These are phyloP conservation scores for Chlorella vulgaris DNA, from an alignment of 139 green algal species.

Conservation along the genomic window DNA sequence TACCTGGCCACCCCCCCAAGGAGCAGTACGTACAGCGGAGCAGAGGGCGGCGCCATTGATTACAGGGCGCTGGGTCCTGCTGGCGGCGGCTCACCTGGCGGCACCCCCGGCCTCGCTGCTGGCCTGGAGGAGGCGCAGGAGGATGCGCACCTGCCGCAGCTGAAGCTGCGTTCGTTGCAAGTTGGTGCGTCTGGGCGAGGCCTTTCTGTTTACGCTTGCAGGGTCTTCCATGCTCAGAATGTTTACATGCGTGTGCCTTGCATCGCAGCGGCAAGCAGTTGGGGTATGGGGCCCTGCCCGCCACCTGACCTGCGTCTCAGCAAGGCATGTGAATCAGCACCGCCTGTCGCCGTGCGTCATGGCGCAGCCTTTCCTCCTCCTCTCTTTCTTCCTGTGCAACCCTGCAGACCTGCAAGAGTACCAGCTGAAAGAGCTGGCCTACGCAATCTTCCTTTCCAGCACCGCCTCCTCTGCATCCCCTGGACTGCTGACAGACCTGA, in stretches of 20 bases:
- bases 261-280: too few relatives aligned
- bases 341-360: too few relatives aligned
- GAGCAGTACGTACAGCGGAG: background rate
- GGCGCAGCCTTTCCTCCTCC: background rate
- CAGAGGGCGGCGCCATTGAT: background rate
- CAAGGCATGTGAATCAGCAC: too few relatives aligned
- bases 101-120: background rate
- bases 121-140: too few relatives aligned
- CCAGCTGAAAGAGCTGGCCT: conserved; percentile 56
- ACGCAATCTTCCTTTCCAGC: conserved; percentile 45
- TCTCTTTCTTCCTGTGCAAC: conserved; percentile 3
- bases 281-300: too few relatives aligned
- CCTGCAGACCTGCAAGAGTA: conserved; percentile 49
- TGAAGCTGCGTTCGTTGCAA: conserved; percentile 22
- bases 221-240: background rate
- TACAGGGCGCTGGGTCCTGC: conserved; percentile 3
- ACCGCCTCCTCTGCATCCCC: conserved; percentile 15
- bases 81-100: background rate
- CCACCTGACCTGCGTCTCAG: too few relatives aligned
- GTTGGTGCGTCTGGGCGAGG: background rate
- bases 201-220: background rate
- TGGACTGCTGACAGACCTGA: conserved; percentile 44
- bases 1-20: background rate
- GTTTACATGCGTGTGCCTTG: too few relatives aligned
- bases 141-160: background rate